phyloP scores from a whole-genome alignment of 257 asterid species.

The Capsicum chinense region DNA sequence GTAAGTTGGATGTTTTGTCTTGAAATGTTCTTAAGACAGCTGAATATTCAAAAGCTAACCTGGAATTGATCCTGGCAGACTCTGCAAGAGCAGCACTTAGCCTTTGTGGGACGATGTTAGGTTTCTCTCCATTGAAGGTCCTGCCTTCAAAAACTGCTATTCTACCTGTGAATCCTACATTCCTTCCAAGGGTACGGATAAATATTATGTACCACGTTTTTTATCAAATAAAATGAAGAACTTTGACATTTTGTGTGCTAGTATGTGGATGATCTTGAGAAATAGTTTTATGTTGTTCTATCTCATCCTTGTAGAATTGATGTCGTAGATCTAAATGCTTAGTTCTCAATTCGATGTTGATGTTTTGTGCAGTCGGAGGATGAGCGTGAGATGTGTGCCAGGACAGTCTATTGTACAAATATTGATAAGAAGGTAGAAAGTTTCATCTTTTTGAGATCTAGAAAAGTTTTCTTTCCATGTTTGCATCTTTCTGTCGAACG shows the following conservation, averaged over 20 bases:
- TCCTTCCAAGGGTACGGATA: slow-evolving; percentile 83
- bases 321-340: not conserved
- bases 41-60: slow-evolving; percentile 27
- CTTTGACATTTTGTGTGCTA: slow-evolving; percentile 23
- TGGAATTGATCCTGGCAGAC: slow-evolving; percentile 52
- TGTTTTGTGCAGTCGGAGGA: slow-evolving; percentile 70
- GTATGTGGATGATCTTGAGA: slow-evolving; percentile 4
- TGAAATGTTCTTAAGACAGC: slow-evolving; percentile 26
- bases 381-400: slow-evolving; percentile 97
- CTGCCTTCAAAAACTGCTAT: slow-evolving; percentile 96
- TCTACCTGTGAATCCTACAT: slow-evolving; percentile 93
- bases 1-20: slow-evolving; percentile 50
- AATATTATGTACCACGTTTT: slow-evolving; percentile 17
- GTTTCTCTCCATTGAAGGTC: slow-evolving; percentile 83
- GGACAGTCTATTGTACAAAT: slow-evolving; percentile 96
- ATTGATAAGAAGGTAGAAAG: slow-evolving; percentile 79
- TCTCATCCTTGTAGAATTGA: not conserved
- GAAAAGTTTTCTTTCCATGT: not conserved
- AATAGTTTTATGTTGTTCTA: slow-evolving; percentile 11
- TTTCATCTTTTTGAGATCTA: slow-evolving; percentile 13
- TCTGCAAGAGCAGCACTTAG: slow-evolving; percentile 78
- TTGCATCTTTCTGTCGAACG: not conserved
- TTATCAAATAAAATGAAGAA: not conserved
- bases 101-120: slow-evolving; percentile 72
- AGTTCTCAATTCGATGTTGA: slow-evolving; percentile 12